Evolutionary conservation across 352 stramenopile genomes (phyloP), one percentile per base, ranked within the genome.

Genomic region (Sclerospora graminicola): DNA sequence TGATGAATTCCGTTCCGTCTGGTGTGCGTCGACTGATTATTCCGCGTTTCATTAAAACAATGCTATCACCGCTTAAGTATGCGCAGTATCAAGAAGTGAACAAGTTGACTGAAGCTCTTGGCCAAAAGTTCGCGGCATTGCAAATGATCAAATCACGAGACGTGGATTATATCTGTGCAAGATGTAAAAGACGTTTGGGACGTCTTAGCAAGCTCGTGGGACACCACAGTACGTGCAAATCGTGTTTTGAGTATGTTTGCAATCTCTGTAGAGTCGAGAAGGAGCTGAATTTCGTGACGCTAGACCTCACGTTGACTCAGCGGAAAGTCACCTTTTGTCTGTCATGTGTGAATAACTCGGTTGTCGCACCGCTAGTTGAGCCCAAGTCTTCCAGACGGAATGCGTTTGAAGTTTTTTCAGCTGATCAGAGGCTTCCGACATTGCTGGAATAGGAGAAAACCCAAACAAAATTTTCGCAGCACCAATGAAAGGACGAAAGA

Each of bases 1-100:
- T 60, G 36, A 56, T 60, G 45, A 51, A 64, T 14, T 28, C 56
- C 0, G 53, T 57, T 45, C 51, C 41, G 32, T 27, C 46, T 10
- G 11, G 44, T 2, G 62, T 47, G 48, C 64, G 50, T n/a, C 39
- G 20, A 8, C n/a, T 70, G 4, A 51, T 70, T 38, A 51, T 70
- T 16, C 57, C 55, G 11, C 55, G 54, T 8, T 61, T 63, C 11
- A 28, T 65, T 11, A 53, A 65, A 14, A 48, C 36, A 21, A 62
- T 71, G 52, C 30, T 35, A 2, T 16, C 16, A 9, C 30, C 30
- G 2, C 21, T 23, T 10, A 35, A 35, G 14, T 66, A 27, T 44
- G 57, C 6, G 40, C 60, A n/a, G 40, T 78, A 61, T 16, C 54
- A 55, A 4, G 55, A 69, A 34, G 57, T 66, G 36, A 74, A 74